phyloP scores from a whole-genome alignment of 805 yeast species.

The Saccharomycopsis malanga region DNA sequence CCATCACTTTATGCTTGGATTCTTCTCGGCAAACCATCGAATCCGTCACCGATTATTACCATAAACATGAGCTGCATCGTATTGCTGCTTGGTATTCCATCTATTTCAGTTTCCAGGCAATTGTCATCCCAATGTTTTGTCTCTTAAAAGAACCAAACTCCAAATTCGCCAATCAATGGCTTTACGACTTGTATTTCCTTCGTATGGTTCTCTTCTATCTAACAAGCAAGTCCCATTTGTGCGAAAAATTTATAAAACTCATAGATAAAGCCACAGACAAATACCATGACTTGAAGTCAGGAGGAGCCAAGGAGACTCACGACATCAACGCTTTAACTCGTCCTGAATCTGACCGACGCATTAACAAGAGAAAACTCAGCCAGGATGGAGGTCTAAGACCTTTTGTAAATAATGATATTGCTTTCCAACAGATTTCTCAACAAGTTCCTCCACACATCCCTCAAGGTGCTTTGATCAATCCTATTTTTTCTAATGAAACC shows the following conservation, averaged over 20 bases:
- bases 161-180: conserved; percentile 39
- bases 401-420: too few species aligned
- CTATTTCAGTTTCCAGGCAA: conserved; percentile 57
- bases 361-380: conserved; percentile 10
- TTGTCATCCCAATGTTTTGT: conserved; percentile 49
- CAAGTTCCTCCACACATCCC: too few species aligned
- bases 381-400: not conserved
- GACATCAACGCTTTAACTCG: not conserved
- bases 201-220: not conserved
- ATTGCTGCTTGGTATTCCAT: conserved; percentile 54
- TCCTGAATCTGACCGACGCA: not conserved
- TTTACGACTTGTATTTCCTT: conserved; percentile 18
- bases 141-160: conserved; percentile 44
- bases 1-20: conserved; percentile 43
- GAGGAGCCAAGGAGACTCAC: not conserved
- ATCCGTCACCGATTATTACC: conserved; percentile 34
- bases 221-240: not conserved
- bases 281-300: not conserved
- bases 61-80: conserved; percentile 13
- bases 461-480: conserved; percentile 2
- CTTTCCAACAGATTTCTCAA: too few species aligned
- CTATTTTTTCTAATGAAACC: not conserved
- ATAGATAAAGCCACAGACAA: conserved; percentile 12
- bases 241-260: conserved; percentile 13
- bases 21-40: conserved; percentile 47